Evolutionary conservation across 2,329 filamentous ascomycete genomes (phyloP).

Genomic region (Colletotrichum noveboracense): DNA sequence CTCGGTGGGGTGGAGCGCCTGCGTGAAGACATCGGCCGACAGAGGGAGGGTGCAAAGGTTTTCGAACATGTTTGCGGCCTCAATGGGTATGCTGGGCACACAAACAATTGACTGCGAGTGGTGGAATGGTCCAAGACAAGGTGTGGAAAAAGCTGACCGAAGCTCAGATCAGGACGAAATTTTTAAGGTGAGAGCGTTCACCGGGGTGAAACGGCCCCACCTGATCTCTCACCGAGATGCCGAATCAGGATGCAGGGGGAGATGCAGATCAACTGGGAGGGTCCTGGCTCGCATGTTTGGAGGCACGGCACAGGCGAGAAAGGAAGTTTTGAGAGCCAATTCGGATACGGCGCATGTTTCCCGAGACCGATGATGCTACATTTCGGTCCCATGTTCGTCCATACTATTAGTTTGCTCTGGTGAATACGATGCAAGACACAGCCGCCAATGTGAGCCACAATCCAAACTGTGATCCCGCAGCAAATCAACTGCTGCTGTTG

Average conservation of each 20-base stretch:
- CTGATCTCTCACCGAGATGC: neutral
- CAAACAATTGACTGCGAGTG: neutral
- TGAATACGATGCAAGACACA: neutral
- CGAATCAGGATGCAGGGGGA: neutral
- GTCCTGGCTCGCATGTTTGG: neutral
- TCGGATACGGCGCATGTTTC: neutral
- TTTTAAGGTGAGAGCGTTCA: constrained; percentile 14
- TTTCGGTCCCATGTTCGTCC: neutral
- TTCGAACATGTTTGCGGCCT: constrained; percentile 72
- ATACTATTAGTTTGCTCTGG: neutral
- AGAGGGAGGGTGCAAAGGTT: constrained; percentile 91
- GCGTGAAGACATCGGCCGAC: constrained; percentile 84
- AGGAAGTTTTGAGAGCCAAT: neutral
- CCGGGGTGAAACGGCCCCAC: neutral
- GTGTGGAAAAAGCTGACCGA: neutral
- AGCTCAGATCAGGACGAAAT: neutral
- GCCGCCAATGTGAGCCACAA: neutral
- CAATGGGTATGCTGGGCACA: neutral
- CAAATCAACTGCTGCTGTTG: neutral
- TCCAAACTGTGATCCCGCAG: neutral
- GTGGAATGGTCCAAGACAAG: neutral
- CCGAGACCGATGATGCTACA: neutral
- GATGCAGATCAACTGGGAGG: neutral
- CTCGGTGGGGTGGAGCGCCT: constrained; percentile 83
- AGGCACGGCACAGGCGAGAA: neutral